A percentile compares a stretch with the other conserved stretches of the same genome.
Conservation (phyloP, 169 alveolate species). For the Cyclospora cayetanensis region DNA sequence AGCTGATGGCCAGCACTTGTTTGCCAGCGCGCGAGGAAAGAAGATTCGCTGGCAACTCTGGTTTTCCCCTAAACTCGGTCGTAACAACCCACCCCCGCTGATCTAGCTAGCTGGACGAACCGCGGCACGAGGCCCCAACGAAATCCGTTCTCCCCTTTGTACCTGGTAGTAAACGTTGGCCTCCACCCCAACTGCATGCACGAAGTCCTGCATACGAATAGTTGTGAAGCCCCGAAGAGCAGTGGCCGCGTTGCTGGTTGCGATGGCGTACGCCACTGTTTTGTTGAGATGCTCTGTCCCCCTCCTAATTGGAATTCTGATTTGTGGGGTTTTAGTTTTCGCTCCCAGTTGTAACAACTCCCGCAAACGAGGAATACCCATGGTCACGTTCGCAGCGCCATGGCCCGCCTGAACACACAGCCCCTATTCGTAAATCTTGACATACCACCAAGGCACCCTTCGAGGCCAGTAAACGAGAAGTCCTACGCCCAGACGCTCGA, state of each 20-base stretch:
- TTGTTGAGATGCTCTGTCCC: not conserved
- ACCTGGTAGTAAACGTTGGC: slow-evolving; percentile 67
- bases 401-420: slow-evolving; percentile 79
- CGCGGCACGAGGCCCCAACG: too few species aligned
- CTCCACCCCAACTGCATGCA: slow-evolving; percentile 70
- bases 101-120: too few species aligned
- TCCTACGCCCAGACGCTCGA: too few species aligned
- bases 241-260: slow-evolving; percentile 12
- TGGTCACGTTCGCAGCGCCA: slow-evolving; percentile 99
- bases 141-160: too few species aligned
- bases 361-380: slow-evolving; percentile 99
- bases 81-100: too few species aligned
- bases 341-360: slow-evolving; percentile 93
- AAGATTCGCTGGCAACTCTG: too few species aligned
- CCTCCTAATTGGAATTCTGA: not conserved
- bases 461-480: too few species aligned
- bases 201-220: slow-evolving; percentile 48
- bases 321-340: slow-evolving; percentile 50
- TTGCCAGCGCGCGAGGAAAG: too few species aligned
- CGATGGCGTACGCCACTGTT: not conserved
- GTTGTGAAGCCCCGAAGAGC: slow-evolving; percentile 53
- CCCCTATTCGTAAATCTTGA: not conserved
- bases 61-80: too few species aligned
- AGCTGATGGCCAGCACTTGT: too few species aligned
- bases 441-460: not conserved